phyloP scores from a whole-genome alignment of 768 basidiomycete genomes.

The Suillus clintonianus region DNA sequence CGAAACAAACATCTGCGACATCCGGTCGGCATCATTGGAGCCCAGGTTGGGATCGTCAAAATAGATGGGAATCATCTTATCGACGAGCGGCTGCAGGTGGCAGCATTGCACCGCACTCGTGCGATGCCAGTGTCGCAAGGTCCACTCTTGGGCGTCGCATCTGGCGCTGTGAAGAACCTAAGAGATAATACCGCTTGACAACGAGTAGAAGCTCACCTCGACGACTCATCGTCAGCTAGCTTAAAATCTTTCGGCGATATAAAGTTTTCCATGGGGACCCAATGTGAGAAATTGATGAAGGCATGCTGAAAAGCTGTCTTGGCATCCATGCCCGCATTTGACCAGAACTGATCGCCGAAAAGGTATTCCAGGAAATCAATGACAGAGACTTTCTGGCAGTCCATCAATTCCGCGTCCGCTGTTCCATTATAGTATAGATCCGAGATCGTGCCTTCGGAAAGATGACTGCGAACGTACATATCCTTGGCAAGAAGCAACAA shows the following conservation, averaged over 20 bases:
- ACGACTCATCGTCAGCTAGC: neutral
- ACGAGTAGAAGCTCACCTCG: neutral
- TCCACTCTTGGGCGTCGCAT: slow-evolving; percentile 2
- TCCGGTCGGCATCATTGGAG: neutral
- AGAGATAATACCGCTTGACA: neutral
- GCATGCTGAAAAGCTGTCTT: slow-evolving; percentile 8
- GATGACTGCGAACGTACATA: slow-evolving; percentile 1
- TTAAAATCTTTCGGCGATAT: neutral
- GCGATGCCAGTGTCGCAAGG: slow-evolving; percentile 14
- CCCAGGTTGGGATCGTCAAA: slow-evolving; percentile 4
- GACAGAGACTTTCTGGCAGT: slow-evolving; percentile 14
- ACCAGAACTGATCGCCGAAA: slow-evolving; percentile 8
- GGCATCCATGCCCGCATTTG: neutral
- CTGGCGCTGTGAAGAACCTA: neutral
- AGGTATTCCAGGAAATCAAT: slow-evolving; percentile 15
- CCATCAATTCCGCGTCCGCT: too few species aligned
- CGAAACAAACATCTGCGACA: slow-evolving; percentile 20
- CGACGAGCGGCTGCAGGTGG: slow-evolving; percentile 10
- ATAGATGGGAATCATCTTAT: slow-evolving; percentile 15
- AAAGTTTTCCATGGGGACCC: slow-evolving; percentile 11
- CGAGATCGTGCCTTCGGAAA: too few species aligned
- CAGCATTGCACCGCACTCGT: slow-evolving; percentile 20
- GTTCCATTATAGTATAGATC: too few species aligned
- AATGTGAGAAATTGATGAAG: slow-evolving; percentile 13
- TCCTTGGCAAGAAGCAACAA: slow-evolving; percentile 11